Evolutionary conservation across 2,329 filamentous ascomycete genomes (phyloP).

Genomic region (Pseudocercospora vitis): DNA sequence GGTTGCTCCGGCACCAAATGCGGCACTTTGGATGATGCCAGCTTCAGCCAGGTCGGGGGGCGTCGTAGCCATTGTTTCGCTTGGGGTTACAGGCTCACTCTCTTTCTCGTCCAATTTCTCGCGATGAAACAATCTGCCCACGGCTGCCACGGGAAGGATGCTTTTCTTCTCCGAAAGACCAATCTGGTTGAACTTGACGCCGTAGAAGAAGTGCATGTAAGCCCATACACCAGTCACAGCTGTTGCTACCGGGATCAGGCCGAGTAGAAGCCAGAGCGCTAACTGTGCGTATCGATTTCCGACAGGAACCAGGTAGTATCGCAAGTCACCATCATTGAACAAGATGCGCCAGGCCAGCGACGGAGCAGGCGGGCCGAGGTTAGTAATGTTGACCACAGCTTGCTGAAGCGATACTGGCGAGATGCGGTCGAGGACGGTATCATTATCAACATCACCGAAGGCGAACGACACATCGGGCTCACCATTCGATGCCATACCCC

Average conservation of each 20-base stretch:
- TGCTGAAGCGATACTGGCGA: conserved; percentile 58
- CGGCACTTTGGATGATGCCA: conserved; percentile 29
- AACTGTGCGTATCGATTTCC: conserved; percentile 58
- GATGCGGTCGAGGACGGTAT: conserved; percentile 61
- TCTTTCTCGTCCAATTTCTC: conserved; percentile 32
- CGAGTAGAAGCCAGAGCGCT: conserved; percentile 55
- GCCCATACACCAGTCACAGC: conserved; percentile 54
- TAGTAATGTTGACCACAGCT: conserved; percentile 60
- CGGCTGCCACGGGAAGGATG: conserved; percentile 33
- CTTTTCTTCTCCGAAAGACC: conserved; percentile 54
- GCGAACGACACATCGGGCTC: conserved; percentile 60
- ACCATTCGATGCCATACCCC: conserved; percentile 66
- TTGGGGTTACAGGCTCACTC: conserved; percentile 14
- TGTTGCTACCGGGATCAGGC: conserved; percentile 53
- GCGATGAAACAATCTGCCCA: conserved; percentile 28
- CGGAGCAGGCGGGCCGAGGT: conserved; percentile 53
- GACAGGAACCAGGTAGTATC: conserved; percentile 54
- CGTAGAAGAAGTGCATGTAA: conserved; percentile 63
- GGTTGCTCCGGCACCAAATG: conserved; percentile 28
- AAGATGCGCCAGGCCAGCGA: conserved; percentile 57
- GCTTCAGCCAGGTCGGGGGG: conserved; percentile 21
- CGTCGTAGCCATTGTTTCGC: conserved; percentile 12
- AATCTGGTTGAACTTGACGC: conserved; percentile 62
- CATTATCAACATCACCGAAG: conserved; percentile 62
- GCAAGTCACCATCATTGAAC: conserved; percentile 56